Conservation (phyloP, 208 protist genomes). For the Acanthamoeba castellanii region DNA sequence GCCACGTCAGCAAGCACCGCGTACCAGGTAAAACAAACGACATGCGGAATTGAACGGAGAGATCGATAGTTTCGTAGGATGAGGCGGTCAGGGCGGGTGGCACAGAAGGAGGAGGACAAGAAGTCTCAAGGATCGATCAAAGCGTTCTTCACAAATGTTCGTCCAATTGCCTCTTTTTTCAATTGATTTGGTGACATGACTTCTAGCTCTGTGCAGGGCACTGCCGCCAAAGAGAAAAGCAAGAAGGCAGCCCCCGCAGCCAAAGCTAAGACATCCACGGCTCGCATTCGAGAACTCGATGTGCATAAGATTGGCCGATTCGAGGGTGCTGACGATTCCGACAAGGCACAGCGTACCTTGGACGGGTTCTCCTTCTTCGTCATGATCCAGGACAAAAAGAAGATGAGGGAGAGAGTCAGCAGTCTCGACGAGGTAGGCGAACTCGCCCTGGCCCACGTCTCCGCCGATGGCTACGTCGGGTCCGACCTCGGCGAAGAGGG, state of each 20-base stretch:
- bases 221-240: background rate
- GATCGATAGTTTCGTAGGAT: background rate
- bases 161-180: background rate
- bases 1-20: too few species aligned
- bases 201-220: background rate
- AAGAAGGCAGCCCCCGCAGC: background rate
- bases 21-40: too few species aligned
- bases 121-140: background rate
- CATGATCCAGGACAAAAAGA: constrained; percentile 54
- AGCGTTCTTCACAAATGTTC: background rate
- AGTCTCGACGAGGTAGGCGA: constrained; percentile 42
- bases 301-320: constrained; percentile 43
- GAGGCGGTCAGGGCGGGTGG: background rate
- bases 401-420: background rate
- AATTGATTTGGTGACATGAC: background rate
- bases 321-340: constrained; percentile 8
- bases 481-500: constrained; percentile 43
- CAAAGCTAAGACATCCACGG: background rate
- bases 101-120: background rate
- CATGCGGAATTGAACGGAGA: too few species aligned
- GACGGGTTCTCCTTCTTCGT: constrained; percentile 50
- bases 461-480: constrained; percentile 43
- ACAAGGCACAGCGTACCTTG: constrained; percentile 48
- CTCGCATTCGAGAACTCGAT: background rate
- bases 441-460: constrained; percentile 18